phyloP scores from a whole-genome alignment of 192 early-diverging fungal species.

The Coemansia guatemalensis region DNA sequence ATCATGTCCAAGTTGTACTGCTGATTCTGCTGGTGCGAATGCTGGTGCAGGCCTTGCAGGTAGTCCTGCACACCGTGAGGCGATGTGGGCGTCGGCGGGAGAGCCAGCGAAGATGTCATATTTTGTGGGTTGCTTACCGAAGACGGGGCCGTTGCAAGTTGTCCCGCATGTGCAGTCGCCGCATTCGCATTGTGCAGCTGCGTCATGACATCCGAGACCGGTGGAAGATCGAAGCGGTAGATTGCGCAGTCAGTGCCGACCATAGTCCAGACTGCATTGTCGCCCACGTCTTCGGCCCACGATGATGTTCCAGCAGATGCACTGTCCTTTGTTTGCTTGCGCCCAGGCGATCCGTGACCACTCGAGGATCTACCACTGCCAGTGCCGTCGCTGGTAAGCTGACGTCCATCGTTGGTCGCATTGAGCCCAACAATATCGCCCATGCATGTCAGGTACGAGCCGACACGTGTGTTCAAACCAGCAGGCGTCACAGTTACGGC shows the following conservation, averaged over 20 bases:
- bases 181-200: constrained; percentile 22
- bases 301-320: constrained; percentile 53
- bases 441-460: constrained; percentile 67
- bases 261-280: constrained; percentile 91
- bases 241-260: constrained; percentile 72
- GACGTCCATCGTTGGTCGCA: constrained; percentile 43
- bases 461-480: constrained; percentile 42
- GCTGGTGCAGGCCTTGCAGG: constrained; percentile 49
- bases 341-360: constrained; percentile 24
- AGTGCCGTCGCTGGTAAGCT: constrained; percentile 20
- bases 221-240: constrained; percentile 48
- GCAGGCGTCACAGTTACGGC: constrained; percentile 47
- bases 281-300: constrained; percentile 81
- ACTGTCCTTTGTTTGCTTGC: constrained; percentile 40
- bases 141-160: constrained; percentile 30
- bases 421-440: constrained; percentile 79
- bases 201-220: constrained; percentile 16
- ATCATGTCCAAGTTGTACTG: constrained; percentile 1
- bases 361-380: constrained; percentile 5
- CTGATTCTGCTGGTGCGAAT: constrained; percentile 17
- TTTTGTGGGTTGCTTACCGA: constrained; percentile 25
- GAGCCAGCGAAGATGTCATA: constrained; percentile 29
- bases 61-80: constrained; percentile 25
- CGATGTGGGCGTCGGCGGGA: constrained; percentile 42
- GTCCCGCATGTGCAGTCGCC: neutral